These are phyloP conservation scores for Geranomyces variabilis DNA, from an alignment of 192 early-diverging fungal genomes.

Conservation along the genomic window DNA sequence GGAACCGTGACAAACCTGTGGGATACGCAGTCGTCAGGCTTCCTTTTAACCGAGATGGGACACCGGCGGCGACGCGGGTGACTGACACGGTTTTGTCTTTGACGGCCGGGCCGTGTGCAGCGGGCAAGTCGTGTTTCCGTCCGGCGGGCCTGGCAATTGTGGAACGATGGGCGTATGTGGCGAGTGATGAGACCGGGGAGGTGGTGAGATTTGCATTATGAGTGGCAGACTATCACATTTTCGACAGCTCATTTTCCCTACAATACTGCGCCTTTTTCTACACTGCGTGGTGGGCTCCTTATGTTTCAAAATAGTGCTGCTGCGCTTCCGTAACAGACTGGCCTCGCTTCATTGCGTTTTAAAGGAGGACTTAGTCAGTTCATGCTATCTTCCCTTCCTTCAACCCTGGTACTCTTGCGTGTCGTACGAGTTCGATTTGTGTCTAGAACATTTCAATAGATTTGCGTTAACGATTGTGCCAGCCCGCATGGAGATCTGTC, in stretches of 20 bases:
- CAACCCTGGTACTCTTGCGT: slow-evolving; percentile 28
- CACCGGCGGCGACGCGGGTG: neutral
- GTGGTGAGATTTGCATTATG: neutral
- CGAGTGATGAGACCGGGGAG: slow-evolving; percentile 30
- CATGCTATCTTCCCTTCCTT: no score
- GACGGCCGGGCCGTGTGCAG: neutral
- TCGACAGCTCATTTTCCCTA: no score
- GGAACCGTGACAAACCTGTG: slow-evolving; percentile 42
- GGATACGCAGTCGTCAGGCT: slow-evolving; percentile 44
- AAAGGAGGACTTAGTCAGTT: no score
- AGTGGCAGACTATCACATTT: no score
- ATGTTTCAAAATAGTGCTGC: no score
- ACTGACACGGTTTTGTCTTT: slow-evolving; percentile 11
- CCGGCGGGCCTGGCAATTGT: slow-evolving; percentile 27
- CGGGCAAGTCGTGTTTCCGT: slow-evolving; percentile 14
- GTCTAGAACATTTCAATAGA: slow-evolving; percentile 38
- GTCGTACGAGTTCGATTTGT: slow-evolving; percentile 84
- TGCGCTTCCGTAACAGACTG: no score
- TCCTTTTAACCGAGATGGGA: slow-evolving; percentile 23
- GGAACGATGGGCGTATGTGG: slow-evolving; percentile 19
- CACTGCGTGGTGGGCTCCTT: no score
- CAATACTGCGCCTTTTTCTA: no score
- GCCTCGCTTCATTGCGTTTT: no score
- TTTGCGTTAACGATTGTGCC: neutral
- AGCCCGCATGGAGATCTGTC: neutral